Base-by-base conservation (phyloP, 176 grass and related monocot genomes). In the Lolium multiflorum region DNA sequence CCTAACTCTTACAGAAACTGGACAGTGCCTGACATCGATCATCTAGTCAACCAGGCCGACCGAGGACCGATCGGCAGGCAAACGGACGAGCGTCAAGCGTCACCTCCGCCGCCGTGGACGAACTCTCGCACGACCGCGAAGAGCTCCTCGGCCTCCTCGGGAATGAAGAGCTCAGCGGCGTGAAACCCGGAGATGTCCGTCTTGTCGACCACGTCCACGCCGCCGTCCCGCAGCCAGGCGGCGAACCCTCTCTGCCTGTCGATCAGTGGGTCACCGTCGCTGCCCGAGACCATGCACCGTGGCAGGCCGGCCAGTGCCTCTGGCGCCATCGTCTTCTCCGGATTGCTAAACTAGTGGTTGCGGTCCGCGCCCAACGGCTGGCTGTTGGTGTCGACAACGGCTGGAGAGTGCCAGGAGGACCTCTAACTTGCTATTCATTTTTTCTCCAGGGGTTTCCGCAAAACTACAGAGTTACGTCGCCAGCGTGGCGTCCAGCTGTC, bases 321-420 rank as follows among this genome's bases (percentile, higher is more conserved):
- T 14, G 65, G 62, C 7, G 78, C 17, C 48, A 80, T 7, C 6
- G 84, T 1, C 57, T 63, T 90, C 15, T 5, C 78, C 4, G 96
- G 93, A 71, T 94, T 98, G 73, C 77, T 83, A 85, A 98, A 98
- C 39, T 81, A 80, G 56, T 96, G 96, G 85, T 98, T 88, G 11
- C 88, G 76, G 26, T 91, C 83, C 0, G 88, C 88, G 39, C 88
- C 90, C 1, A 7, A 1, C 0, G 93, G 96, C 47, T 35, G 31
- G 31, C 31, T 35, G 31, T 35, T 35, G 31, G 31, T 35, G 31
- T 35, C 31, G 31, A 35, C 31, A 35, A 35, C 31, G 31, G 31
- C 31, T 35, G 31, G 31, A 35, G 31, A 35, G 31, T 35, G 31
- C 31, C 31, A 35, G 31, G 31, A 35, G 31, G 31, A 35, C 31